Percentiles rank a stretch among this genome's conserved stretches.
Evolutionary conservation across 2,329 filamentous ascomycete genomes (phyloP).

Genomic region (Pyrenophora tritici-repentis): DNA sequence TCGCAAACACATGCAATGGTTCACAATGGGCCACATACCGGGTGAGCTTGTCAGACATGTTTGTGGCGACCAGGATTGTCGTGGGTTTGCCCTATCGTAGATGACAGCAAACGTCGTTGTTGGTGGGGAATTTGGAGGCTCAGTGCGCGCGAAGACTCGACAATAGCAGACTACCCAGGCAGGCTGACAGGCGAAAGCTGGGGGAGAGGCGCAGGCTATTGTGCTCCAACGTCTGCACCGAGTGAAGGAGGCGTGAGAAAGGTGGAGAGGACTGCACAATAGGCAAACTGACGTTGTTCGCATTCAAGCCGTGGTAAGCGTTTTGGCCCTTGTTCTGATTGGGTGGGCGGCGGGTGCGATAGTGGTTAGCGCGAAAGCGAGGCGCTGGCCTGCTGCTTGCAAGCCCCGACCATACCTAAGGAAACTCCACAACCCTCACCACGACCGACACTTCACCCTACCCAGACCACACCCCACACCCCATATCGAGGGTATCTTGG

Average conservation of each 20-base stretch:
- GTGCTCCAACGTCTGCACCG: constrained; percentile 2
- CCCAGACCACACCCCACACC: constrained; percentile 32
- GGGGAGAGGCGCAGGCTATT: neutral
- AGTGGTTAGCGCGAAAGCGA: constrained; percentile 9
- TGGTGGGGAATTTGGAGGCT: constrained; percentile 26
- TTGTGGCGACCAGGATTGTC: constrained; percentile 24
- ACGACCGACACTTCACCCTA: constrained; percentile 40
- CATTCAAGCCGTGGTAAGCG: constrained; percentile 23
- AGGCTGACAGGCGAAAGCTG: constrained; percentile 3
- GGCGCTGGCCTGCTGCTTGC: constrained; percentile 4
- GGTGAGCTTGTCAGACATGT: constrained; percentile 91
- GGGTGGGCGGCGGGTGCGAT: constrained; percentile 26
- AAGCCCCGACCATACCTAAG: constrained; percentile 12
- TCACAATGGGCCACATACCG: constrained; percentile 64
- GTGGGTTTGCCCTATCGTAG: constrained; percentile 7
- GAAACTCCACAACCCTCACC: constrained; percentile 33
- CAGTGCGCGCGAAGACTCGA: constrained; percentile 19
- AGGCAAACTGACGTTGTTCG: constrained; percentile 26
- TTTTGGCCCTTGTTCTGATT: constrained; percentile 23
- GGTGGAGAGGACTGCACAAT: constrained; percentile 10
- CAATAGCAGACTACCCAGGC: constrained; percentile 1
- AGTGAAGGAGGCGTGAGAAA: constrained; percentile 8
- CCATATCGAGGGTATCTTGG: constrained; percentile 53
- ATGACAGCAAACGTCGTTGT: constrained; percentile 16
- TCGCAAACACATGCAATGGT: neutral